Evolutionary conservation across 2,329 filamentous ascomycete genomes (phyloP).

Genomic region (Botrytis fabae): DNA sequence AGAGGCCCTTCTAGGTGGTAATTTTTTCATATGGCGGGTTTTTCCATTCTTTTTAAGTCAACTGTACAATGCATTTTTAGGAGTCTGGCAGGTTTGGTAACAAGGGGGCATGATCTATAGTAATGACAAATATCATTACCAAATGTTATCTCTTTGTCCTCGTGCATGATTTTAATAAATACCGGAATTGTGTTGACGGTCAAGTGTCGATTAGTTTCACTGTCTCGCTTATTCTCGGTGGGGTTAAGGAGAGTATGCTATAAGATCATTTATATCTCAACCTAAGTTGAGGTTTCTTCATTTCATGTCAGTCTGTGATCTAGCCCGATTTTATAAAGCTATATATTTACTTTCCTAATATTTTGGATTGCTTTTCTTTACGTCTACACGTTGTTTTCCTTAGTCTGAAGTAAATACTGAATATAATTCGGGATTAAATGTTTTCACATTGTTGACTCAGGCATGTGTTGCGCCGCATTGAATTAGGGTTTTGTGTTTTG

Average conservation of each 20-base stretch:
- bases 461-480: not conserved
- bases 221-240: conserved; percentile 8
- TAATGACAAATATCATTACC: not conserved
- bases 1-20: conserved; percentile 36
- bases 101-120: not conserved
- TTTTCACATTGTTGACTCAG: not conserved
- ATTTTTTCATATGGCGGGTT: not conserved
- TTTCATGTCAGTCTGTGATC: not conserved
- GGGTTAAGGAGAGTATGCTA: not conserved
- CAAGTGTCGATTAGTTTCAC: not conserved
- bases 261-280: not conserved
- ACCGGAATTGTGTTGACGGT: not conserved
- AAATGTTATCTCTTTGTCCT: not conserved
- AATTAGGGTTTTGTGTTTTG: not conserved
- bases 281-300: not conserved
- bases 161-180: not conserved
- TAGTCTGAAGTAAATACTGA: not conserved
- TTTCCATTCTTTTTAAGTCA: conserved; percentile 4
- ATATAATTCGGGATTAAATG: not conserved
- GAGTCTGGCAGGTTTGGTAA: not conserved
- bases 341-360: not conserved
- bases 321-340: too few relatives aligned
- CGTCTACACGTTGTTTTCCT: not conserved
- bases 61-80: conserved; percentile 7
- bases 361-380: not conserved